Conservation (phyloP, 1,284 basidiomycete genomes). For the Melampsora americana region DNA sequence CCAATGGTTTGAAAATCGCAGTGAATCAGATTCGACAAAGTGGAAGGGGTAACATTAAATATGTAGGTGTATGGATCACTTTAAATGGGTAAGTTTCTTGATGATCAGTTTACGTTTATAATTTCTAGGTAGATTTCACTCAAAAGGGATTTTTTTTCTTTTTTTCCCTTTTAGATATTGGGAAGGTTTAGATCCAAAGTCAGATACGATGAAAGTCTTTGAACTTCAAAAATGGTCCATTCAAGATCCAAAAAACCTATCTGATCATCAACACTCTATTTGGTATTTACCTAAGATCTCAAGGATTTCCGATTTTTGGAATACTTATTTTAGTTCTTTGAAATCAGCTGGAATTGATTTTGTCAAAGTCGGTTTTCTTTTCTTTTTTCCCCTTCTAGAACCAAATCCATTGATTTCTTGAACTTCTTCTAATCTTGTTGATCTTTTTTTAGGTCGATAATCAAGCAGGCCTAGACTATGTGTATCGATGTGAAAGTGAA, state of each 20-base stretch:
- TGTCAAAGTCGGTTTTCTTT: conserved; percentile 20
- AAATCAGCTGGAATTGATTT: conserved; percentile 19
- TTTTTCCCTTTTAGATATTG: conserved; percentile 29
- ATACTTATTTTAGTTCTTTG: conserved; percentile 9
- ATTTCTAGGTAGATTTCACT: too few relatives aligned
- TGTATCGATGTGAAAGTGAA: conserved; percentile 17
- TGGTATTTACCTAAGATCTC: conserved; percentile 15
- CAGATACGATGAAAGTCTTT: conserved; percentile 13
- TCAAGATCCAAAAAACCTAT: not conserved
- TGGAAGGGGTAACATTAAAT: conserved; percentile 12
- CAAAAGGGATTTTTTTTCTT: too few relatives aligned
- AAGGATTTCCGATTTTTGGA: conserved; percentile 5
- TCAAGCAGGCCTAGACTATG: conserved; percentile 23
- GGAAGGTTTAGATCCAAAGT: conserved; percentile 22
- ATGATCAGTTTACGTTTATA: too few relatives aligned
- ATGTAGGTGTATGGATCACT: conserved; percentile 26
- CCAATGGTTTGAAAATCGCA: not conserved
- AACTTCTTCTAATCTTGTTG: too few relatives aligned
- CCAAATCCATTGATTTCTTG: too few relatives aligned
- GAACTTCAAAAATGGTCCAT: conserved; percentile 22
- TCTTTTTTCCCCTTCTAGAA: too few relatives aligned
- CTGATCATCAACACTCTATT: not conserved
- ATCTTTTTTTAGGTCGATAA: conserved; percentile 29
- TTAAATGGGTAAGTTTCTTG: conserved; percentile 24
- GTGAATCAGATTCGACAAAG: not conserved